phyloP scores from a whole-genome alignment of 1,284 basidiomycete species.

The Neotropicomus parvogracilis region DNA sequence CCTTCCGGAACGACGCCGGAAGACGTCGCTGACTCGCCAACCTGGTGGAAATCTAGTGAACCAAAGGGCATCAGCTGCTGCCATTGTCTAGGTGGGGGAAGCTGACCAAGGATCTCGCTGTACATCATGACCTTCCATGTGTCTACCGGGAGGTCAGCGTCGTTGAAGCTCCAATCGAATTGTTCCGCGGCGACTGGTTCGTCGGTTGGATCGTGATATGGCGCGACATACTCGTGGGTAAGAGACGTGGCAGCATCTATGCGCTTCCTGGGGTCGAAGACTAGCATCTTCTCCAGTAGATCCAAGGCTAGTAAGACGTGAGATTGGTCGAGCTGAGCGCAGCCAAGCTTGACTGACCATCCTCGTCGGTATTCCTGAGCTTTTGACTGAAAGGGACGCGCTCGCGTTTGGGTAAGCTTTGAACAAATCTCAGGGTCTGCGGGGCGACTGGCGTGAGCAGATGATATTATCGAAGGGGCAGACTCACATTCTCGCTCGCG shows the following conservation, averaged over 20 bases:
- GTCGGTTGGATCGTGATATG: conserved; percentile 98
- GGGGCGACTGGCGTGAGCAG: conserved; percentile 18
- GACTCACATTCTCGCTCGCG: conserved; percentile 89
- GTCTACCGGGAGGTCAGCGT: conserved; percentile 98
- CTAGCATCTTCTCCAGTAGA: conserved; percentile 97
- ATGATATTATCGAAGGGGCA: background rate
- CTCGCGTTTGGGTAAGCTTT: conserved; percentile 94
- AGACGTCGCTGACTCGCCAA: conserved; percentile 48
- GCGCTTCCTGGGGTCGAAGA: conserved; percentile 96
- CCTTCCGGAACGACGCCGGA: conserved; percentile 52
- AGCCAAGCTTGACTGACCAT: conserved; percentile 48
- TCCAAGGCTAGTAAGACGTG: conserved; percentile 68
- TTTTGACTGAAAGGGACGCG: conserved; percentile 95
- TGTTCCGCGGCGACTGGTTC: conserved; percentile 93
- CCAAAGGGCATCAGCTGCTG: conserved; percentile 8
- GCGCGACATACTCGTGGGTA: conserved; percentile 90
- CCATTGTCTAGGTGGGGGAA: background rate
- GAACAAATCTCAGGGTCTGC: conserved; percentile 97
- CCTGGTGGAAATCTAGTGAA: conserved; percentile 72
- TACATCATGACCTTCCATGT: conserved; percentile 99
- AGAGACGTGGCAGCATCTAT: conserved; percentile 94
- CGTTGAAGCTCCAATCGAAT: conserved; percentile 99
- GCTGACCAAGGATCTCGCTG: conserved; percentile 86
- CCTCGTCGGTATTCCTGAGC: conserved; percentile 84
- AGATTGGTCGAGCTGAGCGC: conserved; percentile 7